phyloP scores from a whole-genome alignment of 2,329 filamentous ascomycete species.

The Colletotrichum scovillei region DNA sequence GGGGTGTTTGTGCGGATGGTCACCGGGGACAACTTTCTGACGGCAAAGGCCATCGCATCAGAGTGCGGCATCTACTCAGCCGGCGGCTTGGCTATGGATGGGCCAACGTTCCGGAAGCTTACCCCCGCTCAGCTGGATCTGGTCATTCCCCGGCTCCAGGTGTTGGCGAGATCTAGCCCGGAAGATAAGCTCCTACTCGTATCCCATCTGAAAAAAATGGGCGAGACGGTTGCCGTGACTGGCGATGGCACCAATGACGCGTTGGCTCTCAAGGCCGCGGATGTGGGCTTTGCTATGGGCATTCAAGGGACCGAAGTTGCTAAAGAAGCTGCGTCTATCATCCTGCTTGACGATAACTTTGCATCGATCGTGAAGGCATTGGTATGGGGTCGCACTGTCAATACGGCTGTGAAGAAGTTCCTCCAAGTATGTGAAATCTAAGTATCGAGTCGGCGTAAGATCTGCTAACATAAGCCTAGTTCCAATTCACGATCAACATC shows the following conservation, averaged over 20 bases:
- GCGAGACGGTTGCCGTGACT: conserved; percentile 69
- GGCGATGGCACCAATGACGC: conserved; percentile 74
- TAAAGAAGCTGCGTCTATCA: conserved; percentile 72
- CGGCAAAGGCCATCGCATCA: conserved; percentile 77
- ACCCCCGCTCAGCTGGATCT: conserved; percentile 68
- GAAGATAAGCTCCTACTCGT: conserved; percentile 75
- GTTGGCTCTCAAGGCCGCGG: conserved; percentile 68
- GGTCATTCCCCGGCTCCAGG: conserved; percentile 69
- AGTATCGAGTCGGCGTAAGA: neutral
- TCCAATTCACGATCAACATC: conserved; percentile 72
- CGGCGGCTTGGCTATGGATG: conserved; percentile 75
- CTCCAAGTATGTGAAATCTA: conserved; percentile 56
- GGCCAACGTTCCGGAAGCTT: conserved; percentile 73
- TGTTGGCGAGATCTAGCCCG: conserved; percentile 73
- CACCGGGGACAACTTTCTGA: conserved; percentile 67
- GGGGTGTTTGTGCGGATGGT: conserved; percentile 61
- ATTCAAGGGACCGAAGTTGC: conserved; percentile 71
- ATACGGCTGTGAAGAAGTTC: conserved; percentile 73
- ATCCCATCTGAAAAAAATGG: conserved; percentile 68
- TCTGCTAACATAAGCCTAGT: conserved; percentile 44
- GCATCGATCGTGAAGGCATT: conserved; percentile 69
- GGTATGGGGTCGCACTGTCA: conserved; percentile 72
- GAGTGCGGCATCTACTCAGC: conserved; percentile 76
- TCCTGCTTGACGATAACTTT: conserved; percentile 72
- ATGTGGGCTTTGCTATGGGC: conserved; percentile 73